Conservation (phyloP, 495 filamentous ascomycete genomes). For the Aspergillus steynii region DNA sequence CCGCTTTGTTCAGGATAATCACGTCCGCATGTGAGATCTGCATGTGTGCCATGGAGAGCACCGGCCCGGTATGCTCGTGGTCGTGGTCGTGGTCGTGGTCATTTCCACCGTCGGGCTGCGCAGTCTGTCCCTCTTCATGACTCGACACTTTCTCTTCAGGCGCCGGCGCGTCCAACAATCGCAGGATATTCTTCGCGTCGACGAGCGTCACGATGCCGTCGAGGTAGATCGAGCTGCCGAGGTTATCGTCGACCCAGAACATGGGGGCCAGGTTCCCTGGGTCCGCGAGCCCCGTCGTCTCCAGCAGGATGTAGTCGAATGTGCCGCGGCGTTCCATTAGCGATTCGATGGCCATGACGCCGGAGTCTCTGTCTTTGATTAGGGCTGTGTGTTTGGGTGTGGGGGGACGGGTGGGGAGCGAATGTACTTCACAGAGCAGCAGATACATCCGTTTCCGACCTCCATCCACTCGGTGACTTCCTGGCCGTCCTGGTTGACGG, state of each 20-base stretch:
- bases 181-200: slow-evolving; percentile 89
- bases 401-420: not conserved
- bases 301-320: slow-evolving; percentile 97
- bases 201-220: slow-evolving; percentile 96
- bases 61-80: slow-evolving; percentile 55
- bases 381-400: not conserved
- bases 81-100: slow-evolving; percentile 37
- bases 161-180: slow-evolving; percentile 72
- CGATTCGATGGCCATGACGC: slow-evolving; percentile 90
- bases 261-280: slow-evolving; percentile 93
- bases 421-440: slow-evolving; percentile 92
- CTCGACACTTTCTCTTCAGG: slow-evolving; percentile 51
- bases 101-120: not conserved
- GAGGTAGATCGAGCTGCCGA: slow-evolving; percentile 91
- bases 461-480: slow-evolving; percentile 94
- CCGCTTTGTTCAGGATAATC: slow-evolving; percentile 90
- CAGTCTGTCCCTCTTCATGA: slow-evolving; percentile 35
- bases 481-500: slow-evolving; percentile 79
- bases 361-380: slow-evolving; percentile 66
- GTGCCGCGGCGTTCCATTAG: slow-evolving; percentile 92
- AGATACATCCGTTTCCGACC: slow-evolving; percentile 95
- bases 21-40: slow-evolving; percentile 98
- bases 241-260: slow-evolving; percentile 95
- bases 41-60: slow-evolving; percentile 87
- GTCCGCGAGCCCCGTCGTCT: slow-evolving; percentile 94